phyloP scores from a whole-genome alignment of 495 filamentous ascomycete species.

The Talaromyces nanjingensis region DNA sequence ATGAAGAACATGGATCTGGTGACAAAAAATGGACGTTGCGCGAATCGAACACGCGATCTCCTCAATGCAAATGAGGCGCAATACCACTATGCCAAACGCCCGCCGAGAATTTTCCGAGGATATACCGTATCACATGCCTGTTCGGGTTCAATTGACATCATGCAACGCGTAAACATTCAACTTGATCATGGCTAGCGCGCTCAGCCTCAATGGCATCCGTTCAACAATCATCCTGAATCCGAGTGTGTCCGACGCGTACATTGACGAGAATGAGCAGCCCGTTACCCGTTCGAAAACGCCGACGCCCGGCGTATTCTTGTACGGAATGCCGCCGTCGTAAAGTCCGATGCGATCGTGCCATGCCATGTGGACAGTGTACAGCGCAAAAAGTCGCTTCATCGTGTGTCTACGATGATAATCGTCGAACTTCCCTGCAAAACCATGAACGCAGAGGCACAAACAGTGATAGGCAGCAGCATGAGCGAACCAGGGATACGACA shows the following conservation, averaged over 20 bases:
- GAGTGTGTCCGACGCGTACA: background rate
- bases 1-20: background rate
- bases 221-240: background rate
- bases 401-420: conserved; percentile 28
- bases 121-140: background rate
- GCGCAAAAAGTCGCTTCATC: conserved; percentile 12
- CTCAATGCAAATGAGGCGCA: conserved; percentile 1
- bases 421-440: background rate
- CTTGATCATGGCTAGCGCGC: background rate
- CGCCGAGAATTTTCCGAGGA: background rate
- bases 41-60: conserved; percentile 1
- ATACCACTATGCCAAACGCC: conserved; percentile 1
- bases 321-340: conserved; percentile 18
- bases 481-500: background rate
- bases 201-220: background rate
- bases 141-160: too few relatives aligned
- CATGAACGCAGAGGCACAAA: background rate
- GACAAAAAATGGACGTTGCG: background rate
- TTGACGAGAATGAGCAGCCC: background rate
- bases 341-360: conserved; percentile 17
- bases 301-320: conserved; percentile 15
- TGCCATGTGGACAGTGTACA: conserved; percentile 15
- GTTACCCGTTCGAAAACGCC: conserved; percentile 11
- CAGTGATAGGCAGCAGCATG: background rate
- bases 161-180: too few relatives aligned